A percentile compares a stretch with the other conserved stretches of the same genome.
Evolutionary conservation across 2,329 filamentous ascomycete genomes (phyloP).

Genomic region (Raffaelea ambrosiae): DNA sequence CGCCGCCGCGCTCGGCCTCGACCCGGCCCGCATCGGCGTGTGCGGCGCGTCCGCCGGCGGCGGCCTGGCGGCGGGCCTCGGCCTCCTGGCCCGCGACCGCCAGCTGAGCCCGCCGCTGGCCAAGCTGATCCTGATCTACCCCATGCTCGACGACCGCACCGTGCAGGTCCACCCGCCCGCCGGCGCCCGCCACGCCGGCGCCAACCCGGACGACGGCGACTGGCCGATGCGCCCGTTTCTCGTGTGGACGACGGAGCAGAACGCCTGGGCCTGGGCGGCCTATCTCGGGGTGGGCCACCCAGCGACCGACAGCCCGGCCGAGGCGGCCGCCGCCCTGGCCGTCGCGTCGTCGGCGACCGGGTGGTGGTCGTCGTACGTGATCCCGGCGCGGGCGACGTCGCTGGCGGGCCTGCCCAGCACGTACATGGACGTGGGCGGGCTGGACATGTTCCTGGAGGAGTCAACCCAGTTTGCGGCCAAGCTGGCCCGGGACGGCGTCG

Average conservation of each 20-base stretch:
- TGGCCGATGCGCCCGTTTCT: slow-evolving; percentile 9
- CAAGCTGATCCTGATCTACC: slow-evolving; percentile 25
- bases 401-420: slow-evolving; percentile 23
- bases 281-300: slow-evolving; percentile 14
- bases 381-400: slow-evolving; percentile 6
- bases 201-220: slow-evolving; percentile 7
- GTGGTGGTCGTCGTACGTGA: neutral
- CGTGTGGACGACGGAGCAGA: slow-evolving; percentile 15
- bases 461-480: slow-evolving; percentile 21
- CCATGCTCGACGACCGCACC: slow-evolving; percentile 28
- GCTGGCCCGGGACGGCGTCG: slow-evolving; percentile 22
- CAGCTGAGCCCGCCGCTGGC: slow-evolving; percentile 19
- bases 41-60: slow-evolving; percentile 20
- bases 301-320: slow-evolving; percentile 1
- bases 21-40: slow-evolving; percentile 17
- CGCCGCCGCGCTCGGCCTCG: slow-evolving; percentile 14
- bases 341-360: neutral
- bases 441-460: slow-evolving; percentile 30
- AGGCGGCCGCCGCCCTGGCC: slow-evolving; percentile 3
- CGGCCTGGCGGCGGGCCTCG: slow-evolving; percentile 14
- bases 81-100: slow-evolving; percentile 32
- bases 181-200: slow-evolving; percentile 15
- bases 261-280: slow-evolving; percentile 17
- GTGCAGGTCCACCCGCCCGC: slow-evolving; percentile 2
- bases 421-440: slow-evolving; percentile 28